Base-by-base conservation (phyloP, 2,329 filamentous ascomycete genomes). In the Proliferodiscus dingleyae region DNA sequence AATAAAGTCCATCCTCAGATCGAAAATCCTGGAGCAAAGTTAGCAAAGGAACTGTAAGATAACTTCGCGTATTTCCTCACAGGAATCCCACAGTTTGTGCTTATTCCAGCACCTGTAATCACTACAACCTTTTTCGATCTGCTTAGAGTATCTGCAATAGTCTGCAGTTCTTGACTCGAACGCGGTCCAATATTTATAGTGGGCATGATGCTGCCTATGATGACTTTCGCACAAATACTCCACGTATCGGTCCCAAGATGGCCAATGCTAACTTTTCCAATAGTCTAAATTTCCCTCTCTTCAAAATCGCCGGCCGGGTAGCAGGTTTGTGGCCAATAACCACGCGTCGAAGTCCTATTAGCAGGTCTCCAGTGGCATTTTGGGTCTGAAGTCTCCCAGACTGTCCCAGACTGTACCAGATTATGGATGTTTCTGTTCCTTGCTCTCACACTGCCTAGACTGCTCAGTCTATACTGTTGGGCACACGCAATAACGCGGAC, bases 31-130 rank as follows among this genome's bases (percentile, higher is more conserved):
- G 52, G 26, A 50, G 60, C 50, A 62, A 51, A 41, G 52, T 56
- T 41, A 47, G 10, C 28, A 43, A 46, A 26, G 26, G 39, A 41
- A n/a, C 13, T 5, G 30, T 22, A 22, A 7, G 5, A 26, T 15
- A 19, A 15, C 2, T 15, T n/a, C 8, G 19, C 11, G 26, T n/a
- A 21, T 33, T 10, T 7, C 63, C 75, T 59, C 70, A 87, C 83
- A 41, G 83, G 83, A 60, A 87, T 87, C 45, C 84, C 84, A 51
- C 81, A 86, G 61, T 86, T 87, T 41, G 84, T 87, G 61, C 81
- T 85, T 60, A 87, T 87, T 42, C 83, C 83, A 39, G 83, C 83
- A 40, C 84, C 83, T 0, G 84, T 87, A 24, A 87, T 71, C 16
- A 87, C 78, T 7, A 87, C 73, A n/a, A 86, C 73, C 61, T 85